phyloP scores from a whole-genome alignment of 116 monocot genomes.

The Phalaenopsis hybrid region DNA sequence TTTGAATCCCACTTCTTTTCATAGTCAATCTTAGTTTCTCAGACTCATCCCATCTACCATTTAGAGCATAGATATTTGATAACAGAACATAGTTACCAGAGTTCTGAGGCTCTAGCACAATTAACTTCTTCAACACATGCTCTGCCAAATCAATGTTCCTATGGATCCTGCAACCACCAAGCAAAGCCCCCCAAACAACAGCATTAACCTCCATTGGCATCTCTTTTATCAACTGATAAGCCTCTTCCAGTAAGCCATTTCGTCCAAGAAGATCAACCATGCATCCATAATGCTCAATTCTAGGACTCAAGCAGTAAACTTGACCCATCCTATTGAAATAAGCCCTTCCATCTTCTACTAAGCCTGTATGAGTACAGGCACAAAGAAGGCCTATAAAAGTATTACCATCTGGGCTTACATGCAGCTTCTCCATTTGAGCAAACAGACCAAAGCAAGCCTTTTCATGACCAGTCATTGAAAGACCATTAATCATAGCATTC shows the following conservation, averaged over 20 bases:
- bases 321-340: conserved; percentile 49
- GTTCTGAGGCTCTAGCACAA: conserved; percentile 58
- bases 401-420: conserved; percentile 39
- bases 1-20: conserved; percentile 48
- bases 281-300: conserved; percentile 77
- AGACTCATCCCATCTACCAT: conserved; percentile 57
- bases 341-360: conserved; percentile 47
- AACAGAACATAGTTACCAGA: conserved; percentile 71
- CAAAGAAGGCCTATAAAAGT: conserved; percentile 62
- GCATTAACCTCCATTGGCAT: conserved; percentile 68
- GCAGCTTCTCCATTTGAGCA: conserved; percentile 38
- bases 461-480: conserved; percentile 51
- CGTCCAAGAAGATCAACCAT: conserved; percentile 74
- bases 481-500: conserved; percentile 56
- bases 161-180: conserved; percentile 44
- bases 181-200: conserved; percentile 53
- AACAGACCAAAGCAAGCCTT: conserved; percentile 51
- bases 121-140: conserved; percentile 41
- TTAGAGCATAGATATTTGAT: conserved; percentile 61
- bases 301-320: conserved; percentile 35
- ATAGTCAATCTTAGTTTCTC: conserved; percentile 50
- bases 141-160: conserved; percentile 44
- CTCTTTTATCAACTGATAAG: conserved; percentile 39
- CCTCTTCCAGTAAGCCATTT: conserved; percentile 52
- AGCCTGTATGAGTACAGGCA: conserved; percentile 60